Evolutionary conservation across 768 basidiomycete species (phyloP), one percentile per base, ranked within the genome.

Genomic region (Tephrocybe sp.): DNA sequence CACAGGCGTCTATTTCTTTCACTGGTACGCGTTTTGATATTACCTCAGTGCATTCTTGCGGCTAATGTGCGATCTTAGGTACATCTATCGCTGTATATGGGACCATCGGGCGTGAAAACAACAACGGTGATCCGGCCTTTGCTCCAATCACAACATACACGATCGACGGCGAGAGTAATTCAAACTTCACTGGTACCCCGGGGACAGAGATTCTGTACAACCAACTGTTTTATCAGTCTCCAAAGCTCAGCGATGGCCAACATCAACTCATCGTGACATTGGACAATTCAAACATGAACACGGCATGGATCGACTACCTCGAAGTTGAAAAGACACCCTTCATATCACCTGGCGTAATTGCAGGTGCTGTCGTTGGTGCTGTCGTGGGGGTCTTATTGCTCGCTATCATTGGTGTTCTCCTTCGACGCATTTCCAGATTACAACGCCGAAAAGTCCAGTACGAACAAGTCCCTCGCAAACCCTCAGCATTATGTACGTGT

Each of bases 31-130:
- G 12, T 5, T 37, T 37, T 37, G 2, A 19, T 18, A 30, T 7
- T n/a, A n/a, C n/a, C n/a, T n/a, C n/a, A n/a, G n/a, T n/a, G n/a
- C n/a, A 30, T 30, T 5, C 15, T 19, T 35, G 9, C 16, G 12
- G 34, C 18, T 9, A 16, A 34, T 31, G 15, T 30, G 16, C 9
- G 16, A 7, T 2, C 25, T 15, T 15, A 53, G 55, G 55, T 9
- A 34, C 12, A 24, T 53, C 52, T 4, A 50, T 56, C 8, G 31
- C 32, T 22, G 55, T 56, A 13, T 56, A 53, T 31, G 51, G 55
- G 9, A 56, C 44, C n/a, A 52, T 56, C 22, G 51, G 51, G 19
- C 37, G 31, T 16, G 51, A 49, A 27, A 32, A 49, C 13, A 43
- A 47, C 22, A 49, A 49, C 19, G 55, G 48, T 8, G 47, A 49